Base-by-base conservation (phyloP, 345 rosid genomes). In the Stellera chamaejasme region DNA sequence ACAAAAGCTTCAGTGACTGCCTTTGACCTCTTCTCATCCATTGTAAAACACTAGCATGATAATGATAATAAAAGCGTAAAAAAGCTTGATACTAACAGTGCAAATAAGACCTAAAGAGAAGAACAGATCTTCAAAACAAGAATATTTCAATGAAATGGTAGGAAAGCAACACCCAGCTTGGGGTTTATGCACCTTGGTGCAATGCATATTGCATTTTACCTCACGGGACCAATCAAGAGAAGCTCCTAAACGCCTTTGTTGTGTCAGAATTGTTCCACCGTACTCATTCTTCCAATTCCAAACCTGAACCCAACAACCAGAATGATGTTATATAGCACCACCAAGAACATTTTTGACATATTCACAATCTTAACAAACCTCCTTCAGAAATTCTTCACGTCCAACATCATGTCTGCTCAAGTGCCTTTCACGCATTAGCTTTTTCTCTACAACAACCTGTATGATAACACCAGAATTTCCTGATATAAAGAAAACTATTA, bases 191-290 rank as follows among this genome's bases (percentile, higher is more conserved):
- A 8, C 9, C 39, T 26, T 43, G 46, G 45, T 14, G 50, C 19
- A 32, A 16, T 11, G 44, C 15, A 10, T 45, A 45, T 13, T 45
- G 43, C 59, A 26, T 14, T 46, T 68, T 32, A 89, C 97, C 95
- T 89, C 95, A 61, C 88, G 97, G 46, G 97, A 83, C 95, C 97
- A 89, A 64, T 89, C 97, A 66, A 86, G 90, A 28, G 95, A 86
- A 36, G 95, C 79, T 72, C 92, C 97, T 61, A 86, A 73, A 14
- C 88, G 68, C 0, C 97, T 82, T 64, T 48, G 70, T 54, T 89
- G 97, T 56, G 50, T 47, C 61, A 84, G 53, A 66, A 89, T 89
- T 48, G 85, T 79, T 41, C 86, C 78, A 43, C 97, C 97, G 64
- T 75, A 70, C 53, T 82, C 64, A 14, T 83, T 67, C 68, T 83